phyloP scores from a whole-genome alignment of 1,284 basidiomycete genomes.

The Microbotryomycetes sp. region DNA sequence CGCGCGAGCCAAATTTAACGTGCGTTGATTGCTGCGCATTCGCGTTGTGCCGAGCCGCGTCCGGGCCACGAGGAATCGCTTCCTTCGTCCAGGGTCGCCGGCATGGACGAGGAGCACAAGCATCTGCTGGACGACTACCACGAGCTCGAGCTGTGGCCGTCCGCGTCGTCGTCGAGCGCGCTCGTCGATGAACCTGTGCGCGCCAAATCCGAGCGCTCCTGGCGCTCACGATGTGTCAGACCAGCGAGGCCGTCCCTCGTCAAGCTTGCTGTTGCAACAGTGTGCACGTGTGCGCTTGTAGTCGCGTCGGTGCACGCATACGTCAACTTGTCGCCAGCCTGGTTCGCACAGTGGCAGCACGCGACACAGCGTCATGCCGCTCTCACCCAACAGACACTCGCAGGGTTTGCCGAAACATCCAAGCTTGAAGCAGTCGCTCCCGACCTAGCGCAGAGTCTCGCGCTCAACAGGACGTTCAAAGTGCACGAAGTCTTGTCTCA shows the following conservation, averaged over 20 bases:
- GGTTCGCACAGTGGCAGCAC: not conserved
- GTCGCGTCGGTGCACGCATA: not conserved
- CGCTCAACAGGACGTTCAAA: not conserved
- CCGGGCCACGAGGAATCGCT: not conserved
- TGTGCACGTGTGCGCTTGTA: not conserved
- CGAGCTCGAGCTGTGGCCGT: not conserved
- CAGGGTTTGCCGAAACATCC: not conserved
- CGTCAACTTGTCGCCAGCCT: not conserved
- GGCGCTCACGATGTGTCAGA: not conserved
- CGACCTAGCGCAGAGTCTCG: not conserved
- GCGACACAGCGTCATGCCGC: not conserved
- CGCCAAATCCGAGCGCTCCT: not conserved
- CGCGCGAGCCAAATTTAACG: no score
- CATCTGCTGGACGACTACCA: not conserved
- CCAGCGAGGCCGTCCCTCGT: not conserved
- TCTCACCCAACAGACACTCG: not conserved
- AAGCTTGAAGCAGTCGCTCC: not conserved
- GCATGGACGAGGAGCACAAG: not conserved
- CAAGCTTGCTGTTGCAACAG: not conserved
- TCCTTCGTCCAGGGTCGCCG: not conserved
- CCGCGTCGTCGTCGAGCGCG: not conserved
- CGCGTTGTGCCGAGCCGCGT: not conserved
- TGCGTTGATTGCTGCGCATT: no score
- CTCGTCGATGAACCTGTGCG: no score
- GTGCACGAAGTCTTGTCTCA: not conserved